Base-by-base conservation (phyloP, 768 basidiomycete genomes). In the Lactifluus echinatus region DNA sequence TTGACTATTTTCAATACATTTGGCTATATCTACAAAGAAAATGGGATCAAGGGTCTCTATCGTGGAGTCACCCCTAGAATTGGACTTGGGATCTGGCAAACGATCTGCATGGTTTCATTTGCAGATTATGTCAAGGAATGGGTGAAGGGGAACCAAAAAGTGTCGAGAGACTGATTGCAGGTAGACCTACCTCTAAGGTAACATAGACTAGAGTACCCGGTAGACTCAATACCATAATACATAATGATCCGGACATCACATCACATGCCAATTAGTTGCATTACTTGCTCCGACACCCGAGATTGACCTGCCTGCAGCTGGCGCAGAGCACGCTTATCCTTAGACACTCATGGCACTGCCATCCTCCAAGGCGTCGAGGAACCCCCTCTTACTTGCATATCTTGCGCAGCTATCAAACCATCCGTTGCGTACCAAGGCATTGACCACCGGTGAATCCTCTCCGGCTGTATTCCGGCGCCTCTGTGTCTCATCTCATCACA, bases 41-140 rank as follows among this genome's bases (percentile, higher is more conserved):
- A 95, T 70, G 96, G 96, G 53, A 77, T 99, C 67, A 93, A 89
- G 72, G 96, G 95, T 31, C 77, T 99, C 31, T 99, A 99, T 78
- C 85, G 96, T 48, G 96, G 96, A 65, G 95, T 99, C 21, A 91
- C 93, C 0, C 96, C 96, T 57, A 90, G 96, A 57, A 91, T 99
- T 66, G 96, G 83, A 61, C 83, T 99, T 59, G 93, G 95, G 59
- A 81, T 95, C 69, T 96, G 93, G 93, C 93, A 96, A 73, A 96
- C 93, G 7, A 79, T 97, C 64, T 99, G 96, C 79, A 99, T 99
- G 95, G 95, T 98, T 64, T 93, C 91, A 21, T 87, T 97, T 62
- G 93, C 94, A 19, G 94, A 97, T 73, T 93, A 93, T 68, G 93
- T 97, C 62, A 95, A 93, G 71, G 78, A 74, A 55, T 93, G 90